Evolutionary conservation across 2,329 filamentous ascomycete genomes (phyloP).

Genomic region (Ceratocystis colombiana): DNA sequence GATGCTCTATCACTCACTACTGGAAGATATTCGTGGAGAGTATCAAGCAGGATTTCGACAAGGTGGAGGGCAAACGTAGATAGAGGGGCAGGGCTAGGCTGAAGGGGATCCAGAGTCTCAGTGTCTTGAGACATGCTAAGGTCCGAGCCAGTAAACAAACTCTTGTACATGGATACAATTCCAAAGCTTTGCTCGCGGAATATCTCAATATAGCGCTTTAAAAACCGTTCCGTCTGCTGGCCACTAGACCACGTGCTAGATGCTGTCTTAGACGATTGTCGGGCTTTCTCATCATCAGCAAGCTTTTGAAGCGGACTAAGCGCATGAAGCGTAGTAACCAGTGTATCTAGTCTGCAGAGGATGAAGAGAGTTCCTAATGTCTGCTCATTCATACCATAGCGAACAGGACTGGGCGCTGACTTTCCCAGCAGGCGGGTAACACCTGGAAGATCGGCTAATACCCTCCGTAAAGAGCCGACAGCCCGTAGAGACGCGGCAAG

Average conservation of each 20-base stretch:
- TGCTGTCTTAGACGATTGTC: conserved; percentile 36
- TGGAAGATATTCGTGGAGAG: conserved; percentile 64
- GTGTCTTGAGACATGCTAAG: conserved; percentile 16
- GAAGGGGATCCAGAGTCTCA: conserved; percentile 36
- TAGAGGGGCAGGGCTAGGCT: conserved; percentile 61
- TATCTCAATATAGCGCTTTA: conserved; percentile 94
- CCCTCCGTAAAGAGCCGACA: conserved; percentile 78
- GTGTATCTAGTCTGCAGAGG: conserved; percentile 69
- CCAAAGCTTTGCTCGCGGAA: conserved; percentile 96
- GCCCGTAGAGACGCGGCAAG: conserved; percentile 83
- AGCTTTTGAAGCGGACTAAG: conserved; percentile 76
- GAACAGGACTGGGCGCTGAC: conserved; percentile 9
- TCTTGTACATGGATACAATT: conserved; percentile 88
- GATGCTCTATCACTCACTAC: conserved; percentile 70
- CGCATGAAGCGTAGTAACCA: conserved; percentile 70
- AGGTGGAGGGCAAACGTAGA: conserved; percentile 78
- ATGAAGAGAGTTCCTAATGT: conserved; percentile 75
- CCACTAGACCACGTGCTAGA: conserved; percentile 53
- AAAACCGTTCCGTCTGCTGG: conserved; percentile 84
- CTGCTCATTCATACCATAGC: conserved; percentile 42
- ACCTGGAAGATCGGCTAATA: conserved; percentile 56
- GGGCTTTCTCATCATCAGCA: conserved; percentile 68
- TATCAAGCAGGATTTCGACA: conserved; percentile 68
- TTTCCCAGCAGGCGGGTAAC: conserved; percentile 19
- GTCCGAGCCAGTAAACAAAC: conserved; percentile 56